Evolutionary conservation across 331 rosid genomes (phyloP).

Genomic region (Rosa hybrid): DNA sequence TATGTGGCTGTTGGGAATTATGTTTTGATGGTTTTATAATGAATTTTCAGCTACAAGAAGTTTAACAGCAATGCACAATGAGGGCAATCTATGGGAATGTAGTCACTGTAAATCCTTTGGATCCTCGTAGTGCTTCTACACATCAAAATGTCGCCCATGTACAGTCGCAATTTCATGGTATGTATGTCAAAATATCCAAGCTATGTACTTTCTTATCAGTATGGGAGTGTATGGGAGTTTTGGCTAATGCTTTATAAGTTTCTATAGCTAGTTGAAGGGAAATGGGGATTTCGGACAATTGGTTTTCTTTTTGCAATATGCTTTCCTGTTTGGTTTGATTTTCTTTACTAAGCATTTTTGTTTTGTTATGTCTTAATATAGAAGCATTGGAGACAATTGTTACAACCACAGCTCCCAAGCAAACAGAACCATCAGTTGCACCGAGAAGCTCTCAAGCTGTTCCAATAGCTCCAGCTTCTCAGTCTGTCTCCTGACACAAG

Average conservation of each 20-base stretch:
- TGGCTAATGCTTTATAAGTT: not conserved
- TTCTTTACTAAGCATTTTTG: constrained; percentile 6
- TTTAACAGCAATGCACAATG: constrained; percentile 74
- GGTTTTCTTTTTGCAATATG: not conserved
- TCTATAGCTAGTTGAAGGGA: not conserved
- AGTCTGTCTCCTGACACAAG: constrained; percentile 43
- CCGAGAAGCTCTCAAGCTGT: constrained; percentile 56
- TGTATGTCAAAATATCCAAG: constrained; percentile 11
- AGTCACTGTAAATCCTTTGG: constrained; percentile 48
- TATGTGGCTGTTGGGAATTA: not conserved
- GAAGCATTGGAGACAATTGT: constrained; percentile 52
- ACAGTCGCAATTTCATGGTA: constrained; percentile 60
- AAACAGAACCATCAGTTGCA: constrained; percentile 50
- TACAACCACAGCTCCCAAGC: constrained; percentile 54
- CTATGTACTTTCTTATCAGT: not conserved
- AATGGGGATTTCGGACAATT: not conserved
- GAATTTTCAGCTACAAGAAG: constrained; percentile 63
- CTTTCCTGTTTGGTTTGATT: constrained; percentile 20
- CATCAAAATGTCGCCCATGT: constrained; percentile 59
- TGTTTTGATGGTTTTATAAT: not conserved
- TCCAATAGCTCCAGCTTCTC: constrained; percentile 69
- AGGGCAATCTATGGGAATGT: constrained; percentile 69
- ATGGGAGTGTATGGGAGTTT: not conserved
- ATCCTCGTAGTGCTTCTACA: constrained; percentile 46
- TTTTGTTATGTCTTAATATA: constrained; percentile 21